Percentiles rank a stretch among this genome's conserved stretches.
phyloP scores from a whole-genome alignment of 1,139 yeast species.

The Debaryomyces fabryi region DNA sequence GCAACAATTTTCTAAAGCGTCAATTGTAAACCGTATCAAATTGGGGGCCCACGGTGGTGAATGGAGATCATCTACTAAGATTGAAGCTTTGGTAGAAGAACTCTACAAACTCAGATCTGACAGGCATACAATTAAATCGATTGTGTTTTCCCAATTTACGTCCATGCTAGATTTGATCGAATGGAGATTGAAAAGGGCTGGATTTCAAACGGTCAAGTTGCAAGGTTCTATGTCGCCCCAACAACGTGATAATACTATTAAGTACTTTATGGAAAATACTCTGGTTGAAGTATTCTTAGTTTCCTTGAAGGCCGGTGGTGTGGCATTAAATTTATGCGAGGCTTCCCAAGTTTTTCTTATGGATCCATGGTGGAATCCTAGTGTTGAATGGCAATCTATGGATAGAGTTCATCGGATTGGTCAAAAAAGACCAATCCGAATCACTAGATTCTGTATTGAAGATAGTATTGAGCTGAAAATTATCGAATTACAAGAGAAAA shows the following conservation, averaged over 20 bases:
- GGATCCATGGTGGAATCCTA: slow-evolving; percentile 99
- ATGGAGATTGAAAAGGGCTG: slow-evolving; percentile 93
- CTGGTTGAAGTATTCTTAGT: slow-evolving; percentile 91
- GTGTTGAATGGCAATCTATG: slow-evolving; percentile 97
- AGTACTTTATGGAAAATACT: slow-evolving; percentile 88
- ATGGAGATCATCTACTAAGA: slow-evolving; percentile 94
- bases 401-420: slow-evolving; percentile 98
- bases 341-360: slow-evolving; percentile 93
- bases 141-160: slow-evolving; percentile 95
- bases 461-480: slow-evolving; percentile 96
- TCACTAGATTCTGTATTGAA: slow-evolving; percentile 89
- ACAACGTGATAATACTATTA: slow-evolving; percentile 89
- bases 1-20: slow-evolving; percentile 66
- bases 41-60: slow-evolving; percentile 70
- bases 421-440: slow-evolving; percentile 91
- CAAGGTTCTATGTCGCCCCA: slow-evolving; percentile 97
- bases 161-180: slow-evolving; percentile 95
- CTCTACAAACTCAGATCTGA: slow-evolving; percentile 84
- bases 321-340: slow-evolving; percentile 91
- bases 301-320: slow-evolving; percentile 97
- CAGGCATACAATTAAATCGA: slow-evolving; percentile 85
- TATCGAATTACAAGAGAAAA: slow-evolving; percentile 92
- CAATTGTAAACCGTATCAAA: slow-evolving; percentile 86
- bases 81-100: slow-evolving; percentile 94
- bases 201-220: slow-evolving; percentile 87